Percentiles rank a stretch among this genome's conserved stretches.
Conservation (phyloP, 1,139 yeast genomes). For the Blastobotrys ciferrii region DNA sequence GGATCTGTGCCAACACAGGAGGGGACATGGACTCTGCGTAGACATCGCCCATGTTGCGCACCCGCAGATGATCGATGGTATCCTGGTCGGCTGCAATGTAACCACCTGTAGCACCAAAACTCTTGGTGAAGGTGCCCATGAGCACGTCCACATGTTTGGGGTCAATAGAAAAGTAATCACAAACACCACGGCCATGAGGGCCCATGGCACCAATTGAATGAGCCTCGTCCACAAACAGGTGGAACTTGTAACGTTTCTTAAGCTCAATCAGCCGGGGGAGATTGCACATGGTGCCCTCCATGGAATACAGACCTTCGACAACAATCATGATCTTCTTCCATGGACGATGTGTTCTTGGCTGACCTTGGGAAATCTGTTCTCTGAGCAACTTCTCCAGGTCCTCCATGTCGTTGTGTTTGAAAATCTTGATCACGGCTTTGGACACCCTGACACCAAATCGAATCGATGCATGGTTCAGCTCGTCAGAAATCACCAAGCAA, state of each 20-base stretch:
- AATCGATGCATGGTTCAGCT: constrained; percentile 91
- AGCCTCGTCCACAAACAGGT: constrained; percentile 92
- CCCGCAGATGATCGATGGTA: constrained; percentile 69
- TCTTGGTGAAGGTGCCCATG: constrained; percentile 97
- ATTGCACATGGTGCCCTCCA: constrained; percentile 96
- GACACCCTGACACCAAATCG: constrained; percentile 92
- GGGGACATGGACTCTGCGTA: constrained; percentile 89
- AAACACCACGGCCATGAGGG: constrained; percentile 87
- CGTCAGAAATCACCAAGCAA: constrained; percentile 89
- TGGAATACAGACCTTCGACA: constrained; percentile 93
- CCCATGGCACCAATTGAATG: constrained; percentile 99
- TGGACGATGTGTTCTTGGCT: constrained; percentile 94
- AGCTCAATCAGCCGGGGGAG: constrained; percentile 74
- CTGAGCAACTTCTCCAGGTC: constrained; percentile 75
- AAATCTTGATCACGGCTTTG: constrained; percentile 90
- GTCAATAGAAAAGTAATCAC: constrained; percentile 83
- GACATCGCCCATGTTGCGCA: constrained; percentile 67
- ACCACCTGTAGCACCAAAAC: constrained; percentile 99
- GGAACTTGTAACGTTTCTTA: constrained; percentile 83
- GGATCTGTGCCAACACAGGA: constrained; percentile 86
- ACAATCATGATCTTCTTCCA: constrained; percentile 93
- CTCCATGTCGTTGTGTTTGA: constrained; percentile 87
- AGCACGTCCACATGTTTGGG: constrained; percentile 77
- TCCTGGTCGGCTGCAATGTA: constrained; percentile 74
- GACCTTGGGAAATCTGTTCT: constrained; percentile 92